Evolutionary conservation across 495 filamentous ascomycete species (phyloP).

Genomic region (Clavariopsis aquatica): DNA sequence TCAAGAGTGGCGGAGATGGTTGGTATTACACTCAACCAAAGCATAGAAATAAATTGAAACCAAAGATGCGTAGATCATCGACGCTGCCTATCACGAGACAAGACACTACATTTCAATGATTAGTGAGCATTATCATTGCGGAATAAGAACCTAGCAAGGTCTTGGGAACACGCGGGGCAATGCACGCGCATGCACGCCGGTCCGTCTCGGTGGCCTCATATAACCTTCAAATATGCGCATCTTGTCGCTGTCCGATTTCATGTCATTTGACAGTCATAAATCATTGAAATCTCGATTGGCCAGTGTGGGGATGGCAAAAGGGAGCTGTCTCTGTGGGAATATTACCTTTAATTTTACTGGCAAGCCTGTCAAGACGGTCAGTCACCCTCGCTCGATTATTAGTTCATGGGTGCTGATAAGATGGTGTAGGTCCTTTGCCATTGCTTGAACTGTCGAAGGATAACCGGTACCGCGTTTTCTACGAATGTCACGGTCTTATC

Average conservation of each 20-base stretch:
- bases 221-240: not conserved
- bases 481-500: constrained; percentile 31
- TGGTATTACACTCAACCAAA: no score
- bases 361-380: constrained; percentile 22
- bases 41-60: not conserved
- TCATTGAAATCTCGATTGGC: not conserved
- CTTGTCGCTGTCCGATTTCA: no score
- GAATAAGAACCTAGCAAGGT: not conserved
- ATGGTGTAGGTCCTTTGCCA: constrained; percentile 33
- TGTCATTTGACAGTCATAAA: not conserved
- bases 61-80: not conserved
- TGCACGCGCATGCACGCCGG: not conserved
- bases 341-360: constrained; percentile 22
- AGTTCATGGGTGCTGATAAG: not conserved
- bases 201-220: not conserved
- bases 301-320: constrained; percentile 26
- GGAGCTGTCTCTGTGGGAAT: constrained; percentile 30
- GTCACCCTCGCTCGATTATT: not conserved
- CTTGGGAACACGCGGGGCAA: constrained; percentile 4
- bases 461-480: constrained; percentile 25
- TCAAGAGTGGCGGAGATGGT: no score
- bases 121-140: not conserved
- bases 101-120: no score
- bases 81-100: not conserved
- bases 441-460: constrained; percentile 30